Percentiles rank a stretch among this genome's conserved stretches.
Evolutionary conservation across 306 rosid genomes (phyloP).

Genomic region (Lathyrus tuberosus): DNA sequence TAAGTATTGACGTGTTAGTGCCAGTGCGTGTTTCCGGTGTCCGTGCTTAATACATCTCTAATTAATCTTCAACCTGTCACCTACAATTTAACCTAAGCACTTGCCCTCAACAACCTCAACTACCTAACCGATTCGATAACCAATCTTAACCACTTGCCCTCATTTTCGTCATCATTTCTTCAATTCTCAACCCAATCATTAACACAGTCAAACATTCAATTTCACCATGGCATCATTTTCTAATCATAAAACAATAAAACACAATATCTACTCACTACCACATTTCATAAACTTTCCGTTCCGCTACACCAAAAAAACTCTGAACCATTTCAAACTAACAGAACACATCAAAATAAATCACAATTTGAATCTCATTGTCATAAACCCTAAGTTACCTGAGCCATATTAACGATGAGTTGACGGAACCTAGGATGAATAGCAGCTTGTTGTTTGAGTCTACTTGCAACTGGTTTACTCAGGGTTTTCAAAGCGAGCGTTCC

Average conservation of each 20-base stretch:
- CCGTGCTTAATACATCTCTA: background rate
- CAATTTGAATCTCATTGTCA: background rate
- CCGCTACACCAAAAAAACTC: background rate
- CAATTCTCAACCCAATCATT: too few species aligned
- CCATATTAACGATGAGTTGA: slow-evolving; percentile 61
- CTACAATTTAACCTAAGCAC: slow-evolving; percentile 14
- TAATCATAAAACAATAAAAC: too few species aligned
- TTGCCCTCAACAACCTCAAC: background rate
- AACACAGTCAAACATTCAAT: too few species aligned
- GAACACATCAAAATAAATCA: background rate
- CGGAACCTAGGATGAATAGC: slow-evolving; percentile 82
- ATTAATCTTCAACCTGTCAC: background rate
- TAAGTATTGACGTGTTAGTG: too few species aligned
- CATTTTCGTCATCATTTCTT: too few species aligned
- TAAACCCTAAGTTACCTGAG: slow-evolving; percentile 48
- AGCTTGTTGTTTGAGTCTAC: slow-evolving; percentile 72
- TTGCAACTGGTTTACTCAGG: slow-evolving; percentile 88
- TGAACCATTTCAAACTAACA: background rate
- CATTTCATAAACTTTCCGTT: too few species aligned
- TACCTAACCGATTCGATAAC: slow-evolving; percentile 3
- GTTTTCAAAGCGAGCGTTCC: slow-evolving; percentile 80
- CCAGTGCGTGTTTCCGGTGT: too few species aligned
- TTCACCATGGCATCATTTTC: too few species aligned
- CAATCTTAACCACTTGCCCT: too few species aligned
- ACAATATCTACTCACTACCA: too few species aligned